Evolutionary conservation across 1,284 basidiomycete genomes (phyloP).

Genomic region (Marasmius oreades): DNA sequence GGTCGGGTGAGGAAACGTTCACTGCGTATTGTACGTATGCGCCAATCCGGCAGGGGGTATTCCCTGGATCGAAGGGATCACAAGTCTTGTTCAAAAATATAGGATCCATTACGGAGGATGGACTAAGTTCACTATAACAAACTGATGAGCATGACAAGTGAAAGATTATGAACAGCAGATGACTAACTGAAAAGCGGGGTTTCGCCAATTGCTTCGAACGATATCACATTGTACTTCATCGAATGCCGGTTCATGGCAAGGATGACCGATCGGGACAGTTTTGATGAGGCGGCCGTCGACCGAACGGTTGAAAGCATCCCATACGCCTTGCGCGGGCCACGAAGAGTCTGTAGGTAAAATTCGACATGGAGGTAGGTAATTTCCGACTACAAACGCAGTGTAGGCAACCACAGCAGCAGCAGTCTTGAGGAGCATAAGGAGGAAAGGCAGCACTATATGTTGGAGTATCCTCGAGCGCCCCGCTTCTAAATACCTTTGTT

Average conservation of each 20-base stretch:
- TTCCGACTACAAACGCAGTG: too few species aligned
- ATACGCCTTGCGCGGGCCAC: conserved; percentile 19
- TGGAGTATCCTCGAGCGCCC: too few species aligned
- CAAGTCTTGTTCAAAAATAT: conserved; percentile 22
- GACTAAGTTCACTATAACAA: conserved; percentile 6
- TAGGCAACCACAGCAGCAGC: too few species aligned
- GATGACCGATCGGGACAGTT: conserved; percentile 18
- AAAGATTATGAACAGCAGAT: background rate
- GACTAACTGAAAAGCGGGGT: conserved; percentile 15
- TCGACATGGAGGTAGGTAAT: background rate
- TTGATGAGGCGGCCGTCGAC: conserved; percentile 20
- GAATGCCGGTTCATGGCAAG: conserved; percentile 17
- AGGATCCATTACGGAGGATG: conserved; percentile 15
- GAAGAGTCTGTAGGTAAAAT: conserved; percentile 14
- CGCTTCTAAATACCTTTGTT: too few species aligned
- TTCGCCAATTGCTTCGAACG: conserved; percentile 13
- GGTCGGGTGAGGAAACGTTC: conserved; percentile 18
- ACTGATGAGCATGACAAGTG: background rate
- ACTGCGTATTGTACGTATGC: conserved; percentile 22
- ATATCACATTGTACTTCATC: conserved; percentile 9
- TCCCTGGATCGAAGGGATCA: conserved; percentile 18
- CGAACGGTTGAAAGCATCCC: conserved; percentile 21
- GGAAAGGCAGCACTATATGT: too few species aligned
- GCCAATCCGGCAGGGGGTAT: conserved; percentile 17
- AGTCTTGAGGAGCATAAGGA: too few species aligned